phyloP scores from a whole-genome alignment of 75 land plant species.

The Selaginella moellendorffii region DNA sequence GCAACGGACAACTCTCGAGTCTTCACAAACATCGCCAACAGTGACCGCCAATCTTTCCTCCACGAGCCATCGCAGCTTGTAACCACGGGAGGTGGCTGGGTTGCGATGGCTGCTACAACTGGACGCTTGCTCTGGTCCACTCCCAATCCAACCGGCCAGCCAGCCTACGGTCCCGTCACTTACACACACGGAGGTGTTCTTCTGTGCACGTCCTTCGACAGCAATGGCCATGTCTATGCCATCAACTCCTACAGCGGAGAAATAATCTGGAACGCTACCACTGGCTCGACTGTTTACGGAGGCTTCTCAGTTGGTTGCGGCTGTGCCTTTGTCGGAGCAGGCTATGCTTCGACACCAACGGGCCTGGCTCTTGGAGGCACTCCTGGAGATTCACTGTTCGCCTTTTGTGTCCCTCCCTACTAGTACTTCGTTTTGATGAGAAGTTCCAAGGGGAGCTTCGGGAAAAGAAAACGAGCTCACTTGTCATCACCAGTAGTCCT shows the following conservation, averaged over 20 bases:
- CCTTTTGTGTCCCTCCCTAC: not conserved
- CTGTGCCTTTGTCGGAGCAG: constrained; percentile 1
- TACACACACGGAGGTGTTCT: too few species aligned
- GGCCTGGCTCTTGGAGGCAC: not conserved
- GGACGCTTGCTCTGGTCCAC: constrained; percentile 11
- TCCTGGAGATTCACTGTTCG: not conserved
- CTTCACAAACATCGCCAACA: constrained; percentile 33
- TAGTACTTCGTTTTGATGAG: not conserved
- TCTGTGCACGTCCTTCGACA: too few species aligned
- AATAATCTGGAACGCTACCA: too few species aligned
- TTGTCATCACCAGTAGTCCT: not conserved
- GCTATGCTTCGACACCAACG: too few species aligned
- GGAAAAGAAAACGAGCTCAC: not conserved
- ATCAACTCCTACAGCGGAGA: too few species aligned
- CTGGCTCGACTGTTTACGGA: too few species aligned
- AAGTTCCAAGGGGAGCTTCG: not conserved
- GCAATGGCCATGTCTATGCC: too few species aligned
- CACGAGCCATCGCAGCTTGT: constrained; percentile 11
- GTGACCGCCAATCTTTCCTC: constrained; percentile 1
- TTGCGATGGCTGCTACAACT: constrained; percentile 28
- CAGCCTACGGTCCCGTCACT: too few species aligned
- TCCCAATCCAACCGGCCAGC: not conserved
- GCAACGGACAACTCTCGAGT: constrained; percentile 31
- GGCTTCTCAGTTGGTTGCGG: not conserved
- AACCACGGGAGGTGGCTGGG: constrained; percentile 31